Conservation (phyloP, 768 basidiomycete genomes). For the Amanita subjunquillea region DNA sequence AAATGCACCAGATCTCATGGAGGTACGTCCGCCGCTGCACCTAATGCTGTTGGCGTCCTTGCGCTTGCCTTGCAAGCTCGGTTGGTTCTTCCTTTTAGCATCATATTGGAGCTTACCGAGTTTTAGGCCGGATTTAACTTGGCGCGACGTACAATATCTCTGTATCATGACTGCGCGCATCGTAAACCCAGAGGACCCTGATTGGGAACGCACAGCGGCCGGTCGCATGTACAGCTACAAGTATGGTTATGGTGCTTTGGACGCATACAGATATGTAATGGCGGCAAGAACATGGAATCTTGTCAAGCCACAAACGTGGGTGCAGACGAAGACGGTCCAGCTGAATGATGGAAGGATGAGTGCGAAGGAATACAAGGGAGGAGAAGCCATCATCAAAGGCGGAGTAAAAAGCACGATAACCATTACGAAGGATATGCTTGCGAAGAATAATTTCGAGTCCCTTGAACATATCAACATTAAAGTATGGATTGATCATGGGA, state of each 20-base stretch:
- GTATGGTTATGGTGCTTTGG: slow-evolving; percentile 88
- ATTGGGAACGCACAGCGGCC: slow-evolving; percentile 78
- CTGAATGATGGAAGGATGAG: slow-evolving; percentile 52
- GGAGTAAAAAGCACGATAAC: slow-evolving; percentile 59
- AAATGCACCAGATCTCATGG: slow-evolving; percentile 79
- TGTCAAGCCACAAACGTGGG: slow-evolving; percentile 93
- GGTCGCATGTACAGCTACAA: slow-evolving; percentile 75
- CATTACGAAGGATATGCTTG: slow-evolving; percentile 57
- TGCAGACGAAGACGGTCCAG: slow-evolving; percentile 64
- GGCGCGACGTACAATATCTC: slow-evolving; percentile 94
- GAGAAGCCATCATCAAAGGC: slow-evolving; percentile 50
- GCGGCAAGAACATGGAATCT: slow-evolving; percentile 74
- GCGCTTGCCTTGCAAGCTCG: slow-evolving; percentile 83
- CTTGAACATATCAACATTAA: slow-evolving; percentile 89
- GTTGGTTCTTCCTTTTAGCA: slow-evolving; percentile 28
- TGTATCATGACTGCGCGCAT: slow-evolving; percentile 65
- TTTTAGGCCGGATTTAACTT: slow-evolving; percentile 80
- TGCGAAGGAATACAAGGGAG: slow-evolving; percentile 46
- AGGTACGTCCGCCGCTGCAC: slow-evolving; percentile 96
- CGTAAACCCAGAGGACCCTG: slow-evolving; percentile 84
- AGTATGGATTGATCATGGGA: slow-evolving; percentile 86
- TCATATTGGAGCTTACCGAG: slow-evolving; percentile 4
- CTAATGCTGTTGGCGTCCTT: slow-evolving; percentile 90
- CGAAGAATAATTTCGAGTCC: slow-evolving; percentile 68
- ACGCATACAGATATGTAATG: slow-evolving; percentile 74